phyloP scores from a whole-genome alignment of 2,329 filamentous ascomycete genomes.

The Amauroascus verrucosus region DNA sequence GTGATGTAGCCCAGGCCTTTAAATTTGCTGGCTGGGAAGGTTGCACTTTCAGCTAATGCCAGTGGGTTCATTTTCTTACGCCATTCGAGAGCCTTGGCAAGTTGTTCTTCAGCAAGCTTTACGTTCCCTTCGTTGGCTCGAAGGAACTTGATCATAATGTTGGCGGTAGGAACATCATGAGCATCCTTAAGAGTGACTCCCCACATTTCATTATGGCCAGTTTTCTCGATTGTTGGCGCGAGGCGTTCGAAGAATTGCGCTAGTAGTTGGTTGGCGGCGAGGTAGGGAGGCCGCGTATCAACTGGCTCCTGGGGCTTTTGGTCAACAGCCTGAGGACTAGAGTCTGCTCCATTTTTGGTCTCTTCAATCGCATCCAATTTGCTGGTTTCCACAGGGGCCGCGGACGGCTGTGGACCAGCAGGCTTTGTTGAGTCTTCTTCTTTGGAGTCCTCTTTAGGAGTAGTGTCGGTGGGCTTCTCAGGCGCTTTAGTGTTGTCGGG shows the following conservation, averaged over 20 bases:
- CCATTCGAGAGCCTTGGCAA: conserved; percentile 71
- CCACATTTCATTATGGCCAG: conserved; percentile 71
- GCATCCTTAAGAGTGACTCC: conserved; percentile 55
- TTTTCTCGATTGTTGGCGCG: conserved; percentile 46
- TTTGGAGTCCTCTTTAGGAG: conserved; percentile 12
- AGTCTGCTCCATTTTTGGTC: conserved; percentile 8
- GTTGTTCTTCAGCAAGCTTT: conserved; percentile 63
- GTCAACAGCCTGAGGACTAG: conserved; percentile 4
- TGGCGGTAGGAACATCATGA: conserved; percentile 60
- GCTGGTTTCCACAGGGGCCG: background rate
- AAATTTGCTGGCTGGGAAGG: conserved; percentile 61
- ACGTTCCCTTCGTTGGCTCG: conserved; percentile 76
- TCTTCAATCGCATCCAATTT: conserved; percentile 8
- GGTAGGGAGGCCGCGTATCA: conserved; percentile 28
- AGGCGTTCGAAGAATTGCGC: conserved; percentile 50
- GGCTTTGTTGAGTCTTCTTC: conserved; percentile 14
- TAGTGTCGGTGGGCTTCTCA: conserved; percentile 12
- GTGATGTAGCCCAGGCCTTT: conserved; percentile 71
- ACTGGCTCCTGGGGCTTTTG: conserved; percentile 5
- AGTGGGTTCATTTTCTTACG: conserved; percentile 64
- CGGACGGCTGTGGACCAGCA: conserved; percentile 9
- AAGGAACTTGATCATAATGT: conserved; percentile 86
- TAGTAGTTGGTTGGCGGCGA: conserved; percentile 37
- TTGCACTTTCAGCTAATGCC: conserved; percentile 51
- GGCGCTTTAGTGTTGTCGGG: conserved; percentile 6